Evolutionary conservation across 2,329 filamentous ascomycete genomes (phyloP), one percentile per base, ranked within the genome.

Genomic region (Phyllosticta citribraziliensis): DNA sequence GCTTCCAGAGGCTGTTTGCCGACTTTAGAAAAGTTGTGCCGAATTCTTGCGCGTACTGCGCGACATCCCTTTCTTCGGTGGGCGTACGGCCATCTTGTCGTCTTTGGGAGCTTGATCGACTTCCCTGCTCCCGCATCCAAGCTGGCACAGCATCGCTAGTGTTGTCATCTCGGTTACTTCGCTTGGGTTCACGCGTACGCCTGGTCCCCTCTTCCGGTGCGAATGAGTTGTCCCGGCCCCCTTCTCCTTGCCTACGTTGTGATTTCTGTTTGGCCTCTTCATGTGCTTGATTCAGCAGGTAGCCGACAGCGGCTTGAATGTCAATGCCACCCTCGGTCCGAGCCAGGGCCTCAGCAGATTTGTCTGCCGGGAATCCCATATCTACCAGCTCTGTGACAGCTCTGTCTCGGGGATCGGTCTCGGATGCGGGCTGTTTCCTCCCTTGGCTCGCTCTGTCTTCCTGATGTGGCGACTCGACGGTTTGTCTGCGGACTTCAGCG

Each of bases 1-100:
- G 89, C 72, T 96, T 99, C 94, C 94, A 99, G 0, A 97, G 76
- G 0, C 90, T 93, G 66, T 95, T 96, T 1, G 94, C 94, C 2
- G 92, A 94, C 73, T 99, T 99, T 73, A 97, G 86, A 12, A 99
- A 75, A 64, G 83, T 95, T 53, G 79, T 90, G 0, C 94, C 89
- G 69, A 97, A 81, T 35, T 92, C 88, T 5, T 90, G 85, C 2
- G 93, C 93, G 52, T 88, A 82, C 69, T 93, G 91, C 17, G 89
- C 80, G 61, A 96, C 80, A 67, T 97, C 93, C 58, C 80, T 85
- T 1, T 91, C 88, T 8, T 73, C 58, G 10, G 79, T 79, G 3
- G 83, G 82, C 1, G 85, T 84, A 62, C 77, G 75, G 62, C 76
- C 82, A 57, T 87, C 82, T 64, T 73, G 72, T 66, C 72, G 74